A percentile compares a stretch with the other conserved stretches of the same genome.
Conservation (phyloP, 768 basidiomycete genomes). For the Pleurotus giganteus region DNA sequence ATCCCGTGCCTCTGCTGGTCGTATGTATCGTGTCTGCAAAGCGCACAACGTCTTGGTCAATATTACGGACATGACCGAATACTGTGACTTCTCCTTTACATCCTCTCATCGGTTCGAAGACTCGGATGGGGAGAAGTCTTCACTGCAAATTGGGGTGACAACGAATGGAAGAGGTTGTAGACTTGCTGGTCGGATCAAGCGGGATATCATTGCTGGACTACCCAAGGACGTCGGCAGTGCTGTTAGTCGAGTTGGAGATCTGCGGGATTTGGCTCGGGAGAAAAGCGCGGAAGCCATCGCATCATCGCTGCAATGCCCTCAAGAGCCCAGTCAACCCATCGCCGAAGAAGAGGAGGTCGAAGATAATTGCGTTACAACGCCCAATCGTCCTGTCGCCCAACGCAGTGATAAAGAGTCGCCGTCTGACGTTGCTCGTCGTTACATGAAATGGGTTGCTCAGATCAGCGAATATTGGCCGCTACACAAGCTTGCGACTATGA, state of each 20-base stretch:
- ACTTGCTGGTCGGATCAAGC: slow-evolving; percentile 70
- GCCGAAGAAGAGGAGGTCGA: slow-evolving; percentile 48
- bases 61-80: slow-evolving; percentile 79
- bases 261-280: slow-evolving; percentile 57
- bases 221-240: slow-evolving; percentile 74
- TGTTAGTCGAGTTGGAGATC: slow-evolving; percentile 65
- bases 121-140: slow-evolving; percentile 38
- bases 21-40: slow-evolving; percentile 55
- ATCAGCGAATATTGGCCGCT: slow-evolving; percentile 97
- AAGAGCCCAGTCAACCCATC: slow-evolving; percentile 19
- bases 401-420: slow-evolving; percentile 36
- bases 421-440: slow-evolving; percentile 50
- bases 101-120: slow-evolving; percentile 81
- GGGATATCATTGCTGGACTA: slow-evolving; percentile 78
- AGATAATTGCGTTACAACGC: slow-evolving; percentile 53
- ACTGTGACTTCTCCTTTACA: slow-evolving; percentile 89
- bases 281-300: slow-evolving; percentile 18
- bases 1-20: slow-evolving; percentile 49
- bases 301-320: slow-evolving; percentile 13
- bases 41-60: slow-evolving; percentile 72
- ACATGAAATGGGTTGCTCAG: slow-evolving; percentile 93
- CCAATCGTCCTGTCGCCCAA: slow-evolving; percentile 67
- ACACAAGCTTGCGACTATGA: slow-evolving; percentile 68
- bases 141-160: slow-evolving; percentile 78
- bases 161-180: slow-evolving; percentile 93